These are phyloP conservation scores for Naganishia onofrii DNA, from an alignment of 768 basidiomycete species.

Conservation along the genomic window DNA sequence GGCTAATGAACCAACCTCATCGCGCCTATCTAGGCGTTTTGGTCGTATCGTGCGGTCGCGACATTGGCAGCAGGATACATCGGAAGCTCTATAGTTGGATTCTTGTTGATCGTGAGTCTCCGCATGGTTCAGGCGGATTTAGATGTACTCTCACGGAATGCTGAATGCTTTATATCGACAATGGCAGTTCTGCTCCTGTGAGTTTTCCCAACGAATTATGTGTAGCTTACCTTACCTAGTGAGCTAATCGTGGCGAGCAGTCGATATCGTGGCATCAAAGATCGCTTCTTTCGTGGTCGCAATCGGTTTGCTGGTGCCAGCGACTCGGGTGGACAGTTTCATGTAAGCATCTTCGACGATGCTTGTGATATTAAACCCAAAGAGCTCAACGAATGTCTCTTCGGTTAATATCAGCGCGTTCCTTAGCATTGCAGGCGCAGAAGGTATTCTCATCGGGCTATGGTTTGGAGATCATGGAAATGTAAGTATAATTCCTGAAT, in stretches of 20 bases:
- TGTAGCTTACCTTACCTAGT: no score
- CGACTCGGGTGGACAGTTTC: conserved; percentile 84
- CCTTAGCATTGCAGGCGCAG: conserved; percentile 72
- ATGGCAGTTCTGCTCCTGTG: conserved; percentile 41
- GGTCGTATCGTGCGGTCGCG: conserved; percentile 44
- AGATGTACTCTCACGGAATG: no score
- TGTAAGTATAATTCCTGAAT: conserved; percentile 45
- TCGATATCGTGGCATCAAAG: conserved; percentile 82
- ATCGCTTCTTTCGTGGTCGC: conserved; percentile 86
- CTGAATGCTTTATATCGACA: background rate
- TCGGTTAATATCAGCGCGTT: conserved; percentile 67
- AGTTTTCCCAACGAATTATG: conserved; percentile 20
- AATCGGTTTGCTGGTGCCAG: conserved; percentile 77
- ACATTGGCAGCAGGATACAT: conserved; percentile 49
- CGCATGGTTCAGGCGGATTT: background rate
- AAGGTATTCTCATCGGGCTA: conserved; percentile 82
- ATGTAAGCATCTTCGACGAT: conserved; percentile 58
- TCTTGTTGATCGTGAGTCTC: conserved; percentile 46
- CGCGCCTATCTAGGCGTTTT: conserved; percentile 39
- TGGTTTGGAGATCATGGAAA: conserved; percentile 93
- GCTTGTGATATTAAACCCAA: background rate
- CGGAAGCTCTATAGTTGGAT: conserved; percentile 46
- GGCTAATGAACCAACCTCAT: background rate
- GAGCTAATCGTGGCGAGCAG: conserved; percentile 31
- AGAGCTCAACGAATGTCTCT: no score